Conservation (phyloP, 140 eudicot species). For the Cichorium intybus region DNA sequence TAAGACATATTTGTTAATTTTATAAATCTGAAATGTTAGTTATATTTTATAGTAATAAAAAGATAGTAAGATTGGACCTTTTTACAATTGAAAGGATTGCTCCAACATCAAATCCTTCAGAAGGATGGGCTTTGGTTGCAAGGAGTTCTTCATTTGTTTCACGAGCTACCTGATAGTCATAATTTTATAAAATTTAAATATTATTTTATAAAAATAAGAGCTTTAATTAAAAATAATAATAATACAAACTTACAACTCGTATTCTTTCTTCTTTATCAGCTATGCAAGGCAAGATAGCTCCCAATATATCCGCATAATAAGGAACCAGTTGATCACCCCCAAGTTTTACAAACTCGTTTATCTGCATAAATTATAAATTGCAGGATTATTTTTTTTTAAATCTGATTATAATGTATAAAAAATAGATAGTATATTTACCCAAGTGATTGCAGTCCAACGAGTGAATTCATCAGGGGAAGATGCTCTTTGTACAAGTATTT, state of each 20-base stretch:
- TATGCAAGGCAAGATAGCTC: slow-evolving; percentile 96
- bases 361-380: slow-evolving; percentile 43
- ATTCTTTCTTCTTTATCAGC: slow-evolving; percentile 97
- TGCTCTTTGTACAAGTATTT: slow-evolving; percentile 95
- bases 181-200: not conserved
- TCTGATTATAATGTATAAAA: not conserved
- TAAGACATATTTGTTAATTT: not conserved
- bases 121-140: slow-evolving; percentile 69
- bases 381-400: not conserved
- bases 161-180: slow-evolving; percentile 71
- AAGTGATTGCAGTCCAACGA: slow-evolving; percentile 90
- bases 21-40: too few relatives aligned
- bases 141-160: slow-evolving; percentile 98
- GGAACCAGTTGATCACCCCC: slow-evolving; percentile 98
- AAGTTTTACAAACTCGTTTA: slow-evolving; percentile 94
- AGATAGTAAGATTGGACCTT: slow-evolving; percentile 44
- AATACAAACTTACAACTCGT: slow-evolving; percentile 71
- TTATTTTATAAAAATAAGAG: not conserved
- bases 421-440: slow-evolving; percentile 52
- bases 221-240: slow-evolving; percentile 1
- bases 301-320: slow-evolving; percentile 94
- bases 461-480: slow-evolving; percentile 92
- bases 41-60: slow-evolving; percentile 1
- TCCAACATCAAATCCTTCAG: slow-evolving; percentile 95
- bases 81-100: slow-evolving; percentile 85